Evolutionary conservation across 257 asterid genomes (phyloP).

Genomic region (Henckelia pumila): DNA sequence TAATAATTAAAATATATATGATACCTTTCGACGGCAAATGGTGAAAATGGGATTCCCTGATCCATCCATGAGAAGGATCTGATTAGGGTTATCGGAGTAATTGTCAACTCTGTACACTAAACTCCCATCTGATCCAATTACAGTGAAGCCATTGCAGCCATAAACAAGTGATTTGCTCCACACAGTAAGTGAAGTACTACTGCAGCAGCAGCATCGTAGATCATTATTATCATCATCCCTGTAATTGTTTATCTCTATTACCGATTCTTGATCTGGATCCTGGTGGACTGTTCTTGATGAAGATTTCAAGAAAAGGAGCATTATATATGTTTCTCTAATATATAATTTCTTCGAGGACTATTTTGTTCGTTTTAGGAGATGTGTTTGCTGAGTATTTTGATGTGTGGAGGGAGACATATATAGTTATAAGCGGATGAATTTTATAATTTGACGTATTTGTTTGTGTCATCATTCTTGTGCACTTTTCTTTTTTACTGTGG

Average conservation of each 20-base stretch:
- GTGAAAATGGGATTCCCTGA: slow-evolving; percentile 63
- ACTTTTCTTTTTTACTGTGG: not conserved
- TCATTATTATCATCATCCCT: not conserved
- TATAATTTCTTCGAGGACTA: not conserved
- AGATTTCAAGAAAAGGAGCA: slow-evolving; percentile 50
- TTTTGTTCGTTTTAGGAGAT: slow-evolving; percentile 12
- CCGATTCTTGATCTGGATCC: slow-evolving; percentile 23
- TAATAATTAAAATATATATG: not conserved
- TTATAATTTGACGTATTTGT: not conserved
- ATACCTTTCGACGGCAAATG: slow-evolving; percentile 57
- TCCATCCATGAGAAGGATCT: slow-evolving; percentile 68
- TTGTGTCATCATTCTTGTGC: not conserved
- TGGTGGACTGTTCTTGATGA: slow-evolving; percentile 44
- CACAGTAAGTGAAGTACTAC: slow-evolving; percentile 57
- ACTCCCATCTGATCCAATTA: slow-evolving; percentile 53
- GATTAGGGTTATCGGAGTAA: slow-evolving; percentile 43
- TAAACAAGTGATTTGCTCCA: slow-evolving; percentile 78
- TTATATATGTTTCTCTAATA: too few species aligned
- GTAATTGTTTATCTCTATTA: not conserved
- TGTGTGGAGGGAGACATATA: not conserved
- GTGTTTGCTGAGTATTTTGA: not conserved
- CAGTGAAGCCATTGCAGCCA: slow-evolving; percentile 74
- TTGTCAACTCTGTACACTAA: slow-evolving; percentile 70
- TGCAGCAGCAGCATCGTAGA: slow-evolving; percentile 16
- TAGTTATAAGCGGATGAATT: not conserved